Evolutionary conservation across 164 flowering plant species (phyloP), one percentile per base, ranked within the genome.

Genomic region (Chimonanthus salicifolius): DNA sequence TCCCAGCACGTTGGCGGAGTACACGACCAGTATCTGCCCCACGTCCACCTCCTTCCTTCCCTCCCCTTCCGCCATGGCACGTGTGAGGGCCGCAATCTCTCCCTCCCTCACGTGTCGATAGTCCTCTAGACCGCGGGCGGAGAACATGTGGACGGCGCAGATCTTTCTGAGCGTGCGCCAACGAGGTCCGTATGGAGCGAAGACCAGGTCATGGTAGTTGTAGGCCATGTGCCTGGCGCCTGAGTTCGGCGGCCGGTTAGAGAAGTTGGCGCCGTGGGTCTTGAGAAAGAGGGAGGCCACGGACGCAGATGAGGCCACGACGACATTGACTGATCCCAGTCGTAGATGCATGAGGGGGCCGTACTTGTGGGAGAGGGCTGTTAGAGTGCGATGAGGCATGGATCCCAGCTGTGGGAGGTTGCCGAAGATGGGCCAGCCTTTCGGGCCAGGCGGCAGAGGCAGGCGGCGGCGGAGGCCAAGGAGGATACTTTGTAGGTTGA

Each of bases 151-250:
- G 9, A 89, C 80, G 48, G 86, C 76, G 70, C 85, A 83, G 49
- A 94, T 82, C 78, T 90, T 90, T 75, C 97, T 75, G 5, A 92
- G 75, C 88, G 86, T 69, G 7, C 96, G 85, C 98, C 98, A 94
- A 74, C 88, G 71, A 2, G 93, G 87, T 0, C 96, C 96, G 72
- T 89, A 92, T 0, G 94, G 97, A 0, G 92, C 91, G 54, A 92
- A 90, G 9, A 90, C 97, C 20, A 94, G 72, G 76, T 92, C 98
- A 66, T 89, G 89, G 49, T 85, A 86, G 20, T 92, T 86, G 67
- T 92, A 90, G 8, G 92, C 94, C 0, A 89, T 80, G 70, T 90
- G 78, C 64, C 87, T 88, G 10, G 90, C 92, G 0, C 95, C 94
- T 5, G 89, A 77, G 74, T 85, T 87, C 0, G 88, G 89, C 0